Base-by-base conservation (phyloP, 1,139 yeast genomes). In the Fermentozyma sake region DNA sequence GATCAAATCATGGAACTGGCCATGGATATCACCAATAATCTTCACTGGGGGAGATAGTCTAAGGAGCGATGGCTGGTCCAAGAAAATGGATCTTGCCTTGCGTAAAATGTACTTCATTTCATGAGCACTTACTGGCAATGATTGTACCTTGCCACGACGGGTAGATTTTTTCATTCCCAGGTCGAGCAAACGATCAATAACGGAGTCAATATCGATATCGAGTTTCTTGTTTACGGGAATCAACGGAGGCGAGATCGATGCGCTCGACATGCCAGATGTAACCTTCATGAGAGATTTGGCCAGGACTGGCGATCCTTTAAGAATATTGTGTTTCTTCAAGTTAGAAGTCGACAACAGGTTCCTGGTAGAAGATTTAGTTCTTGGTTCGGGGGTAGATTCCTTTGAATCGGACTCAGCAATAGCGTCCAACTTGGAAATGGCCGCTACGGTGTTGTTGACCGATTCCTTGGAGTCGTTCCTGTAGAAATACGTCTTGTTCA, bases 1-100 rank as follows among this genome's bases (percentile, higher is more conserved):
- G 37, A 83, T 60, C 39, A 84, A 65, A 56, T 84, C 95, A 37
- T 72, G 70, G 48, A 76, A 84, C 53, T 84, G 95, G 8, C 95
- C 95, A 54, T 84, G 95, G 30, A 84, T 76, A 54, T 84, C 95
- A 29, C 94, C 95, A 16, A 84, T 94, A 29, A 85, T 76, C 53
- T 84, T 84, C 16, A 84, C 91, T 1, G 95, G 93, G 0, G 94
- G 86, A 17, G 86, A 79, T 34, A 85, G 59, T 48, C 79, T 79
- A 39, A 86, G 61, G 31, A 86, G 58, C 21, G 83, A 73, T 9
- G 96, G 95, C 50, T 86, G 95, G 16, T 68, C 70, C 54, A 84
- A 52, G 37, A 86, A 82, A 12, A 83, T 68, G 34, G 77, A 76
- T 31, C 93, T 61, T 2, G 86, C 78, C 38, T 72, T 76, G 16